These are phyloP conservation scores for Lepidium sativum DNA, from an alignment of 345 rosid species.

Conservation along the genomic window DNA sequence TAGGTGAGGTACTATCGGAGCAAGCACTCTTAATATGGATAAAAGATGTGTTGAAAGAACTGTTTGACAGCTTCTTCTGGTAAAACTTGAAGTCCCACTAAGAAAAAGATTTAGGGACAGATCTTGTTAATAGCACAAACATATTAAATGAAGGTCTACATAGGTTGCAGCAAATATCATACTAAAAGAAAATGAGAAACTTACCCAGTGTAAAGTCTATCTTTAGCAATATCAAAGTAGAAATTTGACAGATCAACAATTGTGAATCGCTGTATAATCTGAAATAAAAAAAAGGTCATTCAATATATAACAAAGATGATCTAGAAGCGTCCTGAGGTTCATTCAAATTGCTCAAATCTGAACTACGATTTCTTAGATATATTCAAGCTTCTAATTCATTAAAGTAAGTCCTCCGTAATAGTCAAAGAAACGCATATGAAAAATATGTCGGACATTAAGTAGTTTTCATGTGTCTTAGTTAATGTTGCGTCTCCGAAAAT, in stretches of 20 bases:
- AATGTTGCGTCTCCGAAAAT: not conserved
- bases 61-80: constrained; percentile 94
- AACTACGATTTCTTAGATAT: not conserved
- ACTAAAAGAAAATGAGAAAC: constrained; percentile 12
- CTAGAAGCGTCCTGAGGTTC: constrained; percentile 1
- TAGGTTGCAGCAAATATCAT: not conserved
- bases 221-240: constrained; percentile 92
- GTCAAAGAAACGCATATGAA: not conserved
- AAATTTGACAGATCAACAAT: constrained; percentile 89
- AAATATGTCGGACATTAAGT: not conserved
- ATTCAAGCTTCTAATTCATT: not conserved
- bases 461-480: not conserved
- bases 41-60: constrained; percentile 87
- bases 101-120: constrained; percentile 11
- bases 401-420: not conserved
- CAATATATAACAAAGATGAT: not conserved
- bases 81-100: constrained; percentile 71
- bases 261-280: constrained; percentile 78
- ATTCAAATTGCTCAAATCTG: not conserved
- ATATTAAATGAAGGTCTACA: not conserved
- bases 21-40: constrained; percentile 65
- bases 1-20: constrained; percentile 89
- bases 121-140: not conserved
- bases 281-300: constrained; percentile 26
- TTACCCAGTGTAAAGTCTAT: constrained; percentile 96